phyloP scores from a whole-genome alignment of 2,329 filamentous ascomycete genomes.

The Cladosporium oxysporum region DNA sequence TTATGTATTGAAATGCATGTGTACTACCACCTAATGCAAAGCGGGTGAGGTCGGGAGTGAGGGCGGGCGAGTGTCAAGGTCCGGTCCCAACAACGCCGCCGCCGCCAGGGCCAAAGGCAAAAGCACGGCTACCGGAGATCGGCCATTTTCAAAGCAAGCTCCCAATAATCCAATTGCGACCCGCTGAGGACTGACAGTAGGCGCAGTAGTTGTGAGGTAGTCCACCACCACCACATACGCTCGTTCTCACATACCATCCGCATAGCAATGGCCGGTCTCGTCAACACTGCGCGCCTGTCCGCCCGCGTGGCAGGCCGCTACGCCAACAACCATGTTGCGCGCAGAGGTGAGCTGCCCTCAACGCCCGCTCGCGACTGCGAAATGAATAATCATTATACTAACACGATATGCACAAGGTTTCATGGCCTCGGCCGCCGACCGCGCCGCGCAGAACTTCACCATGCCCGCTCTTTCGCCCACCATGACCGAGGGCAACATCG shows the following conservation, averaged over 20 bases:
- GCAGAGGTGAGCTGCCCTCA: conserved; percentile 29
- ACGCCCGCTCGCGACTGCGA: neutral
- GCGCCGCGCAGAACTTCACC: conserved; percentile 81
- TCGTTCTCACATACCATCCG: neutral
- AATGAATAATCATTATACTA: conserved; percentile 11
- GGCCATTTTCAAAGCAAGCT: conserved; percentile 11
- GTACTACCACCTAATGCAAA: neutral
- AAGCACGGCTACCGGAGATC: conserved; percentile 5
- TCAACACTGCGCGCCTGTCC: conserved; percentile 32
- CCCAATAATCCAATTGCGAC: conserved; percentile 8
- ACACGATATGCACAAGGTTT: conserved; percentile 28
- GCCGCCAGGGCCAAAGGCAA: neutral
- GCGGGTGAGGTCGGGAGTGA: conserved; percentile 18
- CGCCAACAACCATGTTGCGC: conserved; percentile 27
- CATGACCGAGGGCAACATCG: conserved; percentile 91
- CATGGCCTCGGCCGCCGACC: conserved; percentile 34
- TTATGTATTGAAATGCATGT: neutral
- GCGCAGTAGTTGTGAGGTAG: neutral
- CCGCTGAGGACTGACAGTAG: neutral
- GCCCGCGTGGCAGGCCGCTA: conserved; percentile 34
- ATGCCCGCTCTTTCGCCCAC: conserved; percentile 92
- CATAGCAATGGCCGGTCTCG: conserved; percentile 34
- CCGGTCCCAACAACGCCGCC: conserved; percentile 4
- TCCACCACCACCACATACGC: conserved; percentile 7
- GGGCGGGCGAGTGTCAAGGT: neutral